Base-by-base conservation (phyloP, 2,329 filamentous ascomycete species). In the Colletotrichum sp. region DNA sequence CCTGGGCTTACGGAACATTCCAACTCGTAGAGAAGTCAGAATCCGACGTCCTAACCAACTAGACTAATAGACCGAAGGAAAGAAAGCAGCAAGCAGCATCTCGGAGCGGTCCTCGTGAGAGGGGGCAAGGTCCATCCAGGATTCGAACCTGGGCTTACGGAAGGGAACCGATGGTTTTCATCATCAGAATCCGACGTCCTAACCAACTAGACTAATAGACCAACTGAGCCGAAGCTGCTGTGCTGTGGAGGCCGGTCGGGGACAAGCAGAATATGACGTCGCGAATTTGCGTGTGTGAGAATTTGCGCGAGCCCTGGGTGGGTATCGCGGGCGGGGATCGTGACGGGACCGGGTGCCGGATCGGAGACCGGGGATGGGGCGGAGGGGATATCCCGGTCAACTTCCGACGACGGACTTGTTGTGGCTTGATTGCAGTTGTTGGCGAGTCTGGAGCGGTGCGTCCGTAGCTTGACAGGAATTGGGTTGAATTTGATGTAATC, bases 161-260 rank as follows among this genome's bases (percentile, higher is more conserved):
- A 76, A 73, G 57, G 44, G 24, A 30, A 34, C 26, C 18, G 6
- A 63, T 16, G 18, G 26, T n/a, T 12, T 7, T 49, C 9, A 63
- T 67, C n/a, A 59, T 76, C 73, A 76, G 73, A 76, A 76, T 76
- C 73, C 73, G 73, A 73, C 72, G 72, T 75, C 72, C 72, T 75
- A 75, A 75, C 72, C 72, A 75, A 75, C 72, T 75, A 75, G 73
- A 76, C 73, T 76, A 76, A 76, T 73, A 76, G 73, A 76, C 73
- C 70, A 10, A 26, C 8, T 3, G 5, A 60, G n/a, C 15, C 49
- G 16, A 10, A 15, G 21, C 1, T 57, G 18, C 1, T 7, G 15
- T 24, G 30, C 16, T 32, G 28, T 62, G 63, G 16, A 3, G 3
- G 8, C 57, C 0, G 9, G 3, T 2, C 0, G 68, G 2, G 2